Base-by-base conservation (phyloP, 2,329 filamentous ascomycete genomes). In the Trichoderma semiorbis region DNA sequence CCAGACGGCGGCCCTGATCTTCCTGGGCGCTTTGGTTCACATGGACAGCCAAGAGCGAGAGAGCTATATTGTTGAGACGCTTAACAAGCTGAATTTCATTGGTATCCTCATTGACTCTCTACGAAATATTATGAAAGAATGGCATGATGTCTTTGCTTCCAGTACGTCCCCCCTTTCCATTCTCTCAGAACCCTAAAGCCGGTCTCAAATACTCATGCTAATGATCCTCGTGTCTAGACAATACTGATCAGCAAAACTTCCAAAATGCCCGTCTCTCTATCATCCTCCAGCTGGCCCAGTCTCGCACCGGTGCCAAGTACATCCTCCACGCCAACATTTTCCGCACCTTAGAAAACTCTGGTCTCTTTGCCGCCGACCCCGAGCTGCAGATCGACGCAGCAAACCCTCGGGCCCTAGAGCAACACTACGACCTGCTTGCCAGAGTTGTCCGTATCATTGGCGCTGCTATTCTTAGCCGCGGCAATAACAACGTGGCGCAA, bases 301-400 rank as follows among this genome's bases (percentile, higher is more conserved):
- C 92, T 1, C 91, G 92, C 71, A 84, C 88, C n/a, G 97, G 96
- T 32, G 95, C 96, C 61, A 92, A 91, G 72, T 90, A 93, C 74
- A 90, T 98, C n/a, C 86, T 98, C 55, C 94, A 97, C 77, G 93
- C 93, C 10, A 95, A 95, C 73, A 87, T 99, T 6, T 95, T 99
- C 84, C 88, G 91, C 58, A 88, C 93, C 0, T 84, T 98, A 32
- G 92, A 92, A 74, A 89, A 92, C 70, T 97, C 94, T 1, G 89
- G 90, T n/a, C 87, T 98, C 26, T 99, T 98, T 80, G 86, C 90
- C 10, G 92, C 93, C 14, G 96, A 99, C 79, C 96, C 96, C 0
- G 96, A 99, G 80, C 90, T 99, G 69, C 94, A 97, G 73, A 90
- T 95, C 82, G 89, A 93, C 75, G 88, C 91, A 70, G 87, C 90